These are phyloP conservation scores for Mycena floridula DNA, from an alignment of 768 basidiomycete genomes.

Conservation along the genomic window DNA sequence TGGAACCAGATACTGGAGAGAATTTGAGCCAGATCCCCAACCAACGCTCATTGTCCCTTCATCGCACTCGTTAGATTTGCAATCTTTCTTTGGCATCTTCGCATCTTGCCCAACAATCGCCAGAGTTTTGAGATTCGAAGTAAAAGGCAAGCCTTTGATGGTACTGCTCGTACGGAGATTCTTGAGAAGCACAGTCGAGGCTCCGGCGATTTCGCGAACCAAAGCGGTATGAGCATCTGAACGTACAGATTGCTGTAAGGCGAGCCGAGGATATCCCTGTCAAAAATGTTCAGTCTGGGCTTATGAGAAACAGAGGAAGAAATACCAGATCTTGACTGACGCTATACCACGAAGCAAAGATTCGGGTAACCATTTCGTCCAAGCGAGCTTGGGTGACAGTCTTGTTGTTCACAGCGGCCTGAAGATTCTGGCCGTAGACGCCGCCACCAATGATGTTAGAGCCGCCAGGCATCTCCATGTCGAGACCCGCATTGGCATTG, in stretches of 20 bases:
- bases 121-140: conserved; percentile 45
- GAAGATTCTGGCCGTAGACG: neutral
- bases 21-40: conserved; percentile 49
- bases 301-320: neutral
- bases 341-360: conserved; percentile 39
- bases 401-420: neutral
- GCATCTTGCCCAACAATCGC: conserved; percentile 59
- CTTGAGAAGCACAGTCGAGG: conserved; percentile 66
- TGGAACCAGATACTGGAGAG: conserved; percentile 35
- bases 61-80: conserved; percentile 45
- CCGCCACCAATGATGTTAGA: conserved; percentile 8
- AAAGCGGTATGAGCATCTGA: conserved; percentile 41
- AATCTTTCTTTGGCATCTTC: conserved; percentile 39
- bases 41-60: conserved; percentile 59
- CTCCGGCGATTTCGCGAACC: conserved; percentile 56
- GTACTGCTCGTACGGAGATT: conserved; percentile 40
- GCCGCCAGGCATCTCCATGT: conserved; percentile 49
- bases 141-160: conserved; percentile 36
- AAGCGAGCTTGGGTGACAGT: conserved; percentile 22
- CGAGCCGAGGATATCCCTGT: conserved; percentile 38
- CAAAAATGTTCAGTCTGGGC: neutral
- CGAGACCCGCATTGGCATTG: conserved; percentile 42
- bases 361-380: conserved; percentile 39
- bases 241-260: conserved; percentile 38
- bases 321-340: conserved; percentile 41